Percentiles rank a stretch among this genome's conserved stretches.
These are phyloP conservation scores for Paraurostyla sp. DNA, from an alignment of 73 alveolate species.

Conservation along the genomic window DNA sequence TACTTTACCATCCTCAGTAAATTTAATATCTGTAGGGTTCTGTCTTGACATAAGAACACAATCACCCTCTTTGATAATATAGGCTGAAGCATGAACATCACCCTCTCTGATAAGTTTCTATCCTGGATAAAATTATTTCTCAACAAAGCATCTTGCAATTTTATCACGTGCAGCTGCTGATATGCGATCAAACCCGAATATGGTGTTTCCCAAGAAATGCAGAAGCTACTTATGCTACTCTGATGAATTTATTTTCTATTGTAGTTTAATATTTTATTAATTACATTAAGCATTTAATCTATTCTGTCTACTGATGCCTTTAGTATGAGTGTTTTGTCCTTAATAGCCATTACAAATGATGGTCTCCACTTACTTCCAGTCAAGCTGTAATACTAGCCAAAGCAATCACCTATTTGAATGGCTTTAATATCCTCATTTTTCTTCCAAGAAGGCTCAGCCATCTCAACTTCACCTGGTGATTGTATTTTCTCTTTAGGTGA, in stretches of 20 bases:
- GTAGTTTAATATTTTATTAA: neutral
- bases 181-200: constrained; percentile 34
- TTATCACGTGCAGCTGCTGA: constrained; percentile 42
- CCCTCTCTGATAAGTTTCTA: constrained; percentile 49
- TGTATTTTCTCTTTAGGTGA: neutral
- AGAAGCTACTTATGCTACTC: constrained; percentile 41
- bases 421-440: constrained; percentile 27
- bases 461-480: neutral
- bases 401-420: constrained; percentile 15
- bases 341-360: constrained; percentile 35
- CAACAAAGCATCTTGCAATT: constrained; percentile 32
- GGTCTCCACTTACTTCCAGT: constrained; percentile 64
- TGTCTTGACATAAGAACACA: neutral
- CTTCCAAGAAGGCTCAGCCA: constrained; percentile 26
- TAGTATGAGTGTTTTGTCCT: constrained; percentile 29
- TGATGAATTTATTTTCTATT: constrained; percentile 52
- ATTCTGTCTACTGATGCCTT: constrained; percentile 7
- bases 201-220: constrained; percentile 1
- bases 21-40: constrained; percentile 20
- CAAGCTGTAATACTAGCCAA: constrained; percentile 23
- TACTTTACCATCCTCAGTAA: constrained; percentile 44
- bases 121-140: constrained; percentile 17
- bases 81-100: neutral
- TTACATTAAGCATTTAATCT: constrained; percentile 30
- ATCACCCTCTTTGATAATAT: constrained; percentile 55